Conservation (phyloP, 2,329 filamentous ascomycete genomes). For the Fusarium oligoseptatum region DNA sequence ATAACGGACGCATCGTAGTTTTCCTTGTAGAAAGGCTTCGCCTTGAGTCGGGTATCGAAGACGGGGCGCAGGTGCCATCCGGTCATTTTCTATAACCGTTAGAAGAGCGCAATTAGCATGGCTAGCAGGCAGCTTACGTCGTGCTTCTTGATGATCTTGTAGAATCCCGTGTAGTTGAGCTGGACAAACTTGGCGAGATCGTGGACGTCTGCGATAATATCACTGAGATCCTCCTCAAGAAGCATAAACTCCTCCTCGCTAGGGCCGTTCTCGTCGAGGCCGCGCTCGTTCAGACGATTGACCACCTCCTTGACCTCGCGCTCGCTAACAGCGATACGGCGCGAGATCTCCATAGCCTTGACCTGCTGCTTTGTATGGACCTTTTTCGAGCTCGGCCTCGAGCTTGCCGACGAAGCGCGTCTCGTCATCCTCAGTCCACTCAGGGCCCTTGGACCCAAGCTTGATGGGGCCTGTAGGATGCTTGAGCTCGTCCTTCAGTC, state of each 20-base stretch:
- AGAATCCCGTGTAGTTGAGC: constrained; percentile 98
- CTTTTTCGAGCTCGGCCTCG: constrained; percentile 95
- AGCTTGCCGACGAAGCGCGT: constrained; percentile 87
- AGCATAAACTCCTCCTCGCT: constrained; percentile 94
- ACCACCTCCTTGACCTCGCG: constrained; percentile 92
- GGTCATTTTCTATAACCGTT: constrained; percentile 82
- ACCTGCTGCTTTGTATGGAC: constrained; percentile 98
- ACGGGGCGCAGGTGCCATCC: constrained; percentile 93
- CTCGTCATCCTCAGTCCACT: constrained; percentile 95
- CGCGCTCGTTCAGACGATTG: constrained; percentile 75
- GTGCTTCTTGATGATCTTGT: constrained; percentile 99
- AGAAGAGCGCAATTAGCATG: constrained; percentile 34
- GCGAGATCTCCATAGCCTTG: constrained; percentile 95
- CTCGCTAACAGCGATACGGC: constrained; percentile 89
- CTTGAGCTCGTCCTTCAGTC: constrained; percentile 89
- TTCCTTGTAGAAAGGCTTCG: constrained; percentile 98
- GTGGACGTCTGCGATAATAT: constrained; percentile 98
- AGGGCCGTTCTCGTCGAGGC: constrained; percentile 69
- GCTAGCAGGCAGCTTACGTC: constrained; percentile 72
- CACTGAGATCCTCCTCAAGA: constrained; percentile 93
- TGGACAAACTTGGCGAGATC: constrained; percentile 98
- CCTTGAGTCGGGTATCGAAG: constrained; percentile 94
- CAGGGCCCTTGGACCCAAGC: constrained; percentile 61
- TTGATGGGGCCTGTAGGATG: constrained; percentile 68
- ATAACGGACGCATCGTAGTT: constrained; percentile 98